These are phyloP conservation scores for Straminergon stramineum DNA, from an alignment of 225 moss, liverwort and hornwort species.

Conservation along the genomic window DNA sequence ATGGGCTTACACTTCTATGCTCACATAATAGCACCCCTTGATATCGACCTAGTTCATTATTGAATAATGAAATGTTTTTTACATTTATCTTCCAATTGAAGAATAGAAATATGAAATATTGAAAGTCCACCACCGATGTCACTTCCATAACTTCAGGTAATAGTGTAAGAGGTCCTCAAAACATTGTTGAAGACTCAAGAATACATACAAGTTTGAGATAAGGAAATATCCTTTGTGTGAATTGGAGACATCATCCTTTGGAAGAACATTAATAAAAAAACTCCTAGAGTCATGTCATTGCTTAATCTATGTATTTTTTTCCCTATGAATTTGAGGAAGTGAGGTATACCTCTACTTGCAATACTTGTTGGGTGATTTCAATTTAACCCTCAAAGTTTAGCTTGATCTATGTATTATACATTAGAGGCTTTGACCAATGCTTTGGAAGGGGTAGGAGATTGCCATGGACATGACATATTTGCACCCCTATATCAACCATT, in stretches of 20 bases:
- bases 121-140: neutral
- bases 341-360: fast-evolving
- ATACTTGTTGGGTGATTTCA: fast-evolving
- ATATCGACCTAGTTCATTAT: neutral
- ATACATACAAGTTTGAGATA: neutral
- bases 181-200: fast-evolving
- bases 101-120: neutral
- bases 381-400: fast-evolving
- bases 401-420: neutral
- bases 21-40: no score
- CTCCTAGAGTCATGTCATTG: no score
- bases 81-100: neutral
- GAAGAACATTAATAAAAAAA: neutral
- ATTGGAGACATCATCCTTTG: fast-evolving
- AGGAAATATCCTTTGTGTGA: fast-evolving
- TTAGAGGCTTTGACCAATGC: neutral
- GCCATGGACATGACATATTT: neutral
- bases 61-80: neutral
- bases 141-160: neutral
- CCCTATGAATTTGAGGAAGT: fast-evolving
- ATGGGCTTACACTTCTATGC: no score
- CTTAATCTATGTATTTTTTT: neutral
- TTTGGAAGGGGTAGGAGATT: fast-evolving
- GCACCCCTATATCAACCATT: neutral
- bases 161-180: neutral